Evolutionary conservation across 2,329 filamentous ascomycete genomes (phyloP), one percentile per base, ranked within the genome.

Genomic region (Paracoccidioides lutzii): DNA sequence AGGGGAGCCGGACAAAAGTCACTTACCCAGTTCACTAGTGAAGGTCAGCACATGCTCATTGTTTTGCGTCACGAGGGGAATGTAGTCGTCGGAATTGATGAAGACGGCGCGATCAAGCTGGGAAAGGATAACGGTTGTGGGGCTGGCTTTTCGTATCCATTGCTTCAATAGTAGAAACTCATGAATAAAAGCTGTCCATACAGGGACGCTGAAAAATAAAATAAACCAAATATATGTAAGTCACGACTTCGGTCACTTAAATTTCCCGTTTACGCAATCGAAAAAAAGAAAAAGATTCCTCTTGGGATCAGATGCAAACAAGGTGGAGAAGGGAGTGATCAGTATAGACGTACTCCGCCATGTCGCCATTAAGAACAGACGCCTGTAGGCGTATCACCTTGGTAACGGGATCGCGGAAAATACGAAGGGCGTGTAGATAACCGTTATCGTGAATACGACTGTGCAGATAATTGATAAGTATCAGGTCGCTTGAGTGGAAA

Each of bases 141-240:
- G 52, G 1, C 70, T 70, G 0, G 73, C 61, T 9, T 66, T 67
- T 43, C 71, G 72, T 57, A 78, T 71, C 78, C 79, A 82, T 38
- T 67, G 69, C 4, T 66, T 71, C 53, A 72, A 69, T 33, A 68
- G 67, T 38, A 79, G 66, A 55, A 76, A 73, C 30, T 74, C 67
- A 0, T 76, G 77, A 22, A 81, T 71, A 58, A 81, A 81, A 0
- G 78, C 77, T 2, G 80, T 84, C 81, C 81, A 84, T 55, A 83
- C 77, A 0, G 81, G 81, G 2, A 78, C 76, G 22, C 74, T 76
- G 51, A 15, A 22, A 22, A 22, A 2, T 22, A 22, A 22, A 22
- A 22, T 22, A 22, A 22, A 22, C 22, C 22, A 22, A 22, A 22
- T 22, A 22, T 22, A 2, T 22, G 22, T 22, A 22, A 22, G 22